Evolutionary conservation across 352 stramenopile genomes (phyloP).

Genomic region (Phytophthora sp.): DNA sequence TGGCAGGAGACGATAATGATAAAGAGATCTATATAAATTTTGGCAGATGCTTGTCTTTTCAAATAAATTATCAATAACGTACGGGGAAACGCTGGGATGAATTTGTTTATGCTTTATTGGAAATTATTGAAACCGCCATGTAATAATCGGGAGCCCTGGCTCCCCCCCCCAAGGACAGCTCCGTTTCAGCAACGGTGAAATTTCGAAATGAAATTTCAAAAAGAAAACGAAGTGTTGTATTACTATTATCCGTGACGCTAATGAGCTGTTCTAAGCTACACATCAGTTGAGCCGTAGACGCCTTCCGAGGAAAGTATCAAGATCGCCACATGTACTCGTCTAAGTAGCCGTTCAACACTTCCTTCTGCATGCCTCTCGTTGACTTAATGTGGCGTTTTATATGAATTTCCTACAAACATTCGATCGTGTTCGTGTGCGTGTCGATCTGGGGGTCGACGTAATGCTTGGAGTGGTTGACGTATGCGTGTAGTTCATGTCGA

Average conservation of each 20-base stretch:
- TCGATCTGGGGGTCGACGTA: background rate
- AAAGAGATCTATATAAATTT: too few species aligned
- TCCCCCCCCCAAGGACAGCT: too few species aligned
- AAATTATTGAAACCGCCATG: too few species aligned
- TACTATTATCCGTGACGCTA: background rate
- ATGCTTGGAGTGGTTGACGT: background rate
- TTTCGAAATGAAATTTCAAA: too few species aligned
- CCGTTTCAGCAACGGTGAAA: too few species aligned
- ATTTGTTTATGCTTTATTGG: too few species aligned
- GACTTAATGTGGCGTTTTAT: background rate
- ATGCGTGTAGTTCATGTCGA: background rate
- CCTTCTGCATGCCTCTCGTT: background rate
- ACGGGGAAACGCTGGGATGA: too few species aligned
- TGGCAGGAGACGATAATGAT: too few species aligned
- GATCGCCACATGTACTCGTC: background rate
- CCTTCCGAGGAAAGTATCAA: background rate
- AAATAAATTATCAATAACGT: too few species aligned
- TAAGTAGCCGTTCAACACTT: background rate
- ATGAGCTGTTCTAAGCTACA: background rate
- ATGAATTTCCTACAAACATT: background rate
- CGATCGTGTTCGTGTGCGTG: background rate
- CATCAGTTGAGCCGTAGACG: background rate
- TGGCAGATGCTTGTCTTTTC: too few species aligned
- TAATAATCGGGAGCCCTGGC: too few species aligned
- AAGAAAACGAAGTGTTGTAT: too few species aligned